phyloP scores from a whole-genome alignment of 2,329 filamentous ascomycete species.

The Didymella segeticola region DNA sequence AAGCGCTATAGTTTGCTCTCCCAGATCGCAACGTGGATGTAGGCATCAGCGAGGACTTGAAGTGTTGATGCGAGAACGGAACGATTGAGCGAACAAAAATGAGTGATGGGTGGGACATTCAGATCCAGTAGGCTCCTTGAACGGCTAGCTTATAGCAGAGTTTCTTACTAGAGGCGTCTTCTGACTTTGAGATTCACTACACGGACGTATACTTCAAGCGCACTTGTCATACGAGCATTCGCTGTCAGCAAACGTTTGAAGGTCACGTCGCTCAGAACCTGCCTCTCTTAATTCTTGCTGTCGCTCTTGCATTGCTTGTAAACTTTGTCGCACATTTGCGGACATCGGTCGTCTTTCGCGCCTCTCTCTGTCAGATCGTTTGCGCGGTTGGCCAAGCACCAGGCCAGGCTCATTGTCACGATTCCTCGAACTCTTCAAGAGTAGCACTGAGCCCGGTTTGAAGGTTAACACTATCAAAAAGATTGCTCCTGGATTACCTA shows the following conservation, averaged over 20 bases:
- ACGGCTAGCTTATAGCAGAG: too few relatives aligned
- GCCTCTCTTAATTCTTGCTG: neutral
- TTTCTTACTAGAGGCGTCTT: too few relatives aligned
- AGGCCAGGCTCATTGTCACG: neutral
- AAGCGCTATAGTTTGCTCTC: too few relatives aligned
- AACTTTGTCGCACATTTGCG: neutral
- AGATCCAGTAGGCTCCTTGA: too few relatives aligned
- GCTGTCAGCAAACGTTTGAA: neutral
- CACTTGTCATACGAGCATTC: neutral
- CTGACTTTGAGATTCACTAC: neutral
- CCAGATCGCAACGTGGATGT: too few relatives aligned
- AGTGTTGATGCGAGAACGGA: too few relatives aligned
- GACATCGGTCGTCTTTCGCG: neutral
- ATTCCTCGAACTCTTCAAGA: neutral
- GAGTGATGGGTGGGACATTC: too few relatives aligned
- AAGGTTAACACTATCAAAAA: constrained; percentile 15
- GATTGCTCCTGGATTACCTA: neutral
- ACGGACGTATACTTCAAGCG: neutral
- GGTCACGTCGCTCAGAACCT: neutral
- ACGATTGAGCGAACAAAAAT: too few relatives aligned
- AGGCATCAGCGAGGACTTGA: too few relatives aligned
- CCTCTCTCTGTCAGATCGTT: neutral
- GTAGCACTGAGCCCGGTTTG: neutral
- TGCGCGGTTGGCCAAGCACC: too few relatives aligned
- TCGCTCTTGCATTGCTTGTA: neutral